Evolutionary conservation across 2,329 filamentous ascomycete genomes (phyloP).

Genomic region (Beauveria varroae): DNA sequence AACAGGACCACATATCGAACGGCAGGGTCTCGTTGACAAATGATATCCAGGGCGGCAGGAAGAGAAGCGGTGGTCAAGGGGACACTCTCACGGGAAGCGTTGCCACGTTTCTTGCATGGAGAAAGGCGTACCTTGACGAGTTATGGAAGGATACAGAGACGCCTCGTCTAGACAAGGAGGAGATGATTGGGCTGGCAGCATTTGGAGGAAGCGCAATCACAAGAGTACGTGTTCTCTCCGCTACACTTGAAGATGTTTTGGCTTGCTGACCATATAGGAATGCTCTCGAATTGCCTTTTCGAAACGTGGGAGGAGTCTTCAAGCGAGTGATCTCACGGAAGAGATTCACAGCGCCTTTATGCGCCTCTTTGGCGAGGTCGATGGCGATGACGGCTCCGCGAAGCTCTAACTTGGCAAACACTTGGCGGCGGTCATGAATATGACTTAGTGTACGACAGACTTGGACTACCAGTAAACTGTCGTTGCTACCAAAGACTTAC

Average conservation of each 20-base stretch:
- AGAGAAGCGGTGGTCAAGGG: constrained; percentile 89
- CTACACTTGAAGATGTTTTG: background rate
- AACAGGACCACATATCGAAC: constrained; percentile 74
- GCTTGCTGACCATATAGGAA: constrained; percentile 39
- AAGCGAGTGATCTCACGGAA: constrained; percentile 88
- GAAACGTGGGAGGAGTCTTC: constrained; percentile 78
- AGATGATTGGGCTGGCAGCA: constrained; percentile 68
- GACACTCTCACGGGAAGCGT: constrained; percentile 89
- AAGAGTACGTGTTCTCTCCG: constrained; percentile 45
- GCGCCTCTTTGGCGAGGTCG: constrained; percentile 68
- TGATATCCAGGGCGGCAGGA: constrained; percentile 73
- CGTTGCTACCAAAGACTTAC: background rate
- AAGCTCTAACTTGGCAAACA: constrained; percentile 24
- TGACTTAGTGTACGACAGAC: background rate
- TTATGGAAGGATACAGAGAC: constrained; percentile 59
- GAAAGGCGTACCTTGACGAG: constrained; percentile 75
- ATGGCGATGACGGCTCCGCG: constrained; percentile 28
- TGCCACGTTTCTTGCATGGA: constrained; percentile 82
- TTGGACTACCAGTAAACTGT: background rate
- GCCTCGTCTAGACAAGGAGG: constrained; percentile 39
- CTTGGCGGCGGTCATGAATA: background rate
- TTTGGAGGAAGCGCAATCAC: constrained; percentile 85
- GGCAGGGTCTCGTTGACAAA: constrained; percentile 67
- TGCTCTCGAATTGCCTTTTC: constrained; percentile 82
- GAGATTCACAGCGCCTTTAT: constrained; percentile 79